Base-by-base conservation (phyloP, 768 basidiomycete species). In the Heimioporus sp. region DNA sequence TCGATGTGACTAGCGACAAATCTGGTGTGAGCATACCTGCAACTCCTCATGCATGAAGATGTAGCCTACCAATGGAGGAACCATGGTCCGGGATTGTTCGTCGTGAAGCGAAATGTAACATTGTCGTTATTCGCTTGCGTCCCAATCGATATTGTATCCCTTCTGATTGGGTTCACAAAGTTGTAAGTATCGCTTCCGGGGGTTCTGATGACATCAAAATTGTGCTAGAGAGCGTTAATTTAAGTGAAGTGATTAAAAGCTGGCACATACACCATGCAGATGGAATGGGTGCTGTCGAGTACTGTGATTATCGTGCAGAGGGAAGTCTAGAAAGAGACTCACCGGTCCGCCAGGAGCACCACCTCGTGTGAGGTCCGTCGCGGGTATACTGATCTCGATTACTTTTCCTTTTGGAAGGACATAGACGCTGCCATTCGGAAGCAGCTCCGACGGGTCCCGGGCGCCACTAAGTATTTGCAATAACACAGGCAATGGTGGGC, bases 41-140 rank as follows among this genome's bases (percentile, higher is more conserved):
- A 7, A 11, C 5, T 10, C 6, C 1, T 9, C 31, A 10, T 2
- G 16, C 5, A 20, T 13, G 43, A 13, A 17, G 45, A 12, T 10
- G 17, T 32, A 28, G 28, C 34, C 37, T 50, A 67, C 66, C 67
- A 77, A 51, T 78, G 76, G 34, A 77, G 54, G 55, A 77, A 69
- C 78, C 81, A 83, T 12, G 80, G 76, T 7, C 86, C 85, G 1
- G 82, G 70, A 62, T 87, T 87, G 56, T 87, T 80, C 2, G 84
- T 83, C 17, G 71, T 65, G 64, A 80, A 86, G 38, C 84, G 76
- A 34, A 89, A 74, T 1, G 79, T 79, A 15, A 79, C 75, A 86
- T 68, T 9, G 76, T 73, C 40, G 78, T 74, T 60, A 74, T 63
- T 68, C 78, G 57, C 65, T 17, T 47, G 51, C 41, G 51, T 60